Evolutionary conservation across 164 flowering plant species (phyloP), one percentile per base, ranked within the genome.

Genomic region (Echeveria elegans): DNA sequence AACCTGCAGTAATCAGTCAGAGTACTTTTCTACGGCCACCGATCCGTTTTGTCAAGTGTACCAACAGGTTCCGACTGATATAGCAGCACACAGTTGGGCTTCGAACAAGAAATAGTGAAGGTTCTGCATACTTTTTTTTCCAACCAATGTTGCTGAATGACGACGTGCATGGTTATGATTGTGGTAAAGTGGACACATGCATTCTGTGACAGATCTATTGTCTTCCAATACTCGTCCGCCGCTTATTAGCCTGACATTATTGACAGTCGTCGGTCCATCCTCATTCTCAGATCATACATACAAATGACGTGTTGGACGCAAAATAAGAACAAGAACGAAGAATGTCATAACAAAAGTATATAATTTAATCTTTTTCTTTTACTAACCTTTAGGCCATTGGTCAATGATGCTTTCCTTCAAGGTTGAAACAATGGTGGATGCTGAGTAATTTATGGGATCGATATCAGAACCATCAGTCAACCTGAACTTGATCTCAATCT

Each of bases 141-240:
- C 71, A 36, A 69, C n/a, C n/a, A 34, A 71, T 81, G 76, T 65
- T 78, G 84, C 68, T 81, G 84, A 70, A 81, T 79, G 66, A 81
- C 75, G 30, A 81, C 85, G 73, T 81, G 85, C 85, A 81, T 81
- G 52, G 79, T 81, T 52, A 77, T 79, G 38, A 74, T 75, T 74
- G 61, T 81, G 82, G 67, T 76, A 78, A 61, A 75, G 74, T 23
- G 85, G 85, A 59, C 59, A 48, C 76, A 71, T 76, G 66, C 81
- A 79, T 66, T 81, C 82, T 26, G 77, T 78, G n/a, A 79, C 74
- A 19, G 80, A 76, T 70, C 71, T 77, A 73, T 70, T 77, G 77
- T 81, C 79, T 43, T 81, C 85, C 75, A 81, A 74, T 26, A 81
- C 74, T 67, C 77, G 77, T 23, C 85, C 85, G 21, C 76, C 77